Evolutionary conservation across 2,329 filamentous ascomycete genomes (phyloP), one percentile per base, ranked within the genome.

Genomic region (Cercospora canescens): DNA sequence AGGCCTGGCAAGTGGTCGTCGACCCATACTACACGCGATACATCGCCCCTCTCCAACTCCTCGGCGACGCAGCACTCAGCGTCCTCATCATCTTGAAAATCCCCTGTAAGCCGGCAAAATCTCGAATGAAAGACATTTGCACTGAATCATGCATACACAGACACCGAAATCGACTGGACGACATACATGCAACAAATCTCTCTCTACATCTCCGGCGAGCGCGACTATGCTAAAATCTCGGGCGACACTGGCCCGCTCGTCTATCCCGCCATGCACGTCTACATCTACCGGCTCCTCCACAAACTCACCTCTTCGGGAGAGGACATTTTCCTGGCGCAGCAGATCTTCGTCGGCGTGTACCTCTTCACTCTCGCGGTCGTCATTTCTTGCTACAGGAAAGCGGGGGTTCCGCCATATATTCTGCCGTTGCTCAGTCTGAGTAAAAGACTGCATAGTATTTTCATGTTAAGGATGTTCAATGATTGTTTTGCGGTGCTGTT

Each of bases 141-240:
- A 63, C 54, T 55, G 24, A 41, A 28, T 32, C 24, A 45, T 34
- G 48, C 55, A 39, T 37, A 55, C 58, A 50, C 71, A 92, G 95
- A 99, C 78, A 99, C 95, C 50, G 95, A 99, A 79, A 99, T 99
- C 75, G 95, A 99, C 81, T 99, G 94, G 94, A 86, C 86, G 66
- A 93, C 95, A 0, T 99, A 99, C 79, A 98, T 99, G 94, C 87
- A 97, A 77, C 95, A 99, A 76, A 85, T 98, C 52, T 81, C 86
- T 45, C 89, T 94, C 72, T 95, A 91, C 75, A 81, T 94, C 54
- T 84, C 87, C 18, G 95, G 95, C 75, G 94, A 98, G 82, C 88
- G 91, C 76, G 90, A 97, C 79, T 99, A 99, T 79, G 88, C 87
- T 67, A 86, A 89, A 65, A 94, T 99, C 76, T 86, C 90, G 75